A percentile compares a stretch with the other conserved stretches of the same genome.
phyloP scores from a whole-genome alignment of 1,284 basidiomycete species.

The Abortiporus biennis region DNA sequence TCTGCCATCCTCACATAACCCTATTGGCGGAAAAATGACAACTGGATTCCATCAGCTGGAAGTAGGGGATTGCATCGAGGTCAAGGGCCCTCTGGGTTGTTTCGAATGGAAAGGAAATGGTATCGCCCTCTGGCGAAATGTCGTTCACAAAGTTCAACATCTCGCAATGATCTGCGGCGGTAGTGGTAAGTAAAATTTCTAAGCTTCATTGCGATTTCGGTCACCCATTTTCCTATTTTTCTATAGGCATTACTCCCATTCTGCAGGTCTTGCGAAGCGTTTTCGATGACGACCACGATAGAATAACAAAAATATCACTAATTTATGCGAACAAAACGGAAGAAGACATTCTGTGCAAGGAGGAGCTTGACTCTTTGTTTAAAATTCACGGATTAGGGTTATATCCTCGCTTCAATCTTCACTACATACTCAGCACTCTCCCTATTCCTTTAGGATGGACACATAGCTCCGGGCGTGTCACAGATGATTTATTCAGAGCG shows the following conservation, averaged over 20 bases:
- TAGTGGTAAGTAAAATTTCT: slow-evolving; percentile 33
- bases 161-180: slow-evolving; percentile 60
- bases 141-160: slow-evolving; percentile 31
- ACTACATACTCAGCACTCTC: slow-evolving; percentile 37
- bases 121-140: slow-evolving; percentile 32
- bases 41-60: slow-evolving; percentile 43
- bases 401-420: slow-evolving; percentile 40
- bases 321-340: slow-evolving; percentile 47
- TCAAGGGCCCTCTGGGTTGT: slow-evolving; percentile 61
- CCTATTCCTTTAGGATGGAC: slow-evolving; percentile 35
- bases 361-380: slow-evolving; percentile 42
- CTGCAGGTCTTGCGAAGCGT: slow-evolving; percentile 48
- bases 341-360: slow-evolving; percentile 46
- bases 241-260: slow-evolving; percentile 55
- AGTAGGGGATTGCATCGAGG: slow-evolving; percentile 46
- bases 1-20: slow-evolving; percentile 33
- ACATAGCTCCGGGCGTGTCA: slow-evolving; percentile 38
- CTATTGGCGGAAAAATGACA: slow-evolving; percentile 54
- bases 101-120: slow-evolving; percentile 50
- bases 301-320: slow-evolving; percentile 33
- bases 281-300: slow-evolving; percentile 35
- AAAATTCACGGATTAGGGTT: slow-evolving; percentile 22
- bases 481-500: slow-evolving; percentile 30
- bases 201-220: too few relatives aligned
- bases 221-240: not conserved